Percentiles rank a stretch among this genome's conserved stretches.
These are phyloP conservation scores for Rhizodiscina lignyota DNA, from an alignment of 495 filamentous ascomycete species.

Conservation along the genomic window DNA sequence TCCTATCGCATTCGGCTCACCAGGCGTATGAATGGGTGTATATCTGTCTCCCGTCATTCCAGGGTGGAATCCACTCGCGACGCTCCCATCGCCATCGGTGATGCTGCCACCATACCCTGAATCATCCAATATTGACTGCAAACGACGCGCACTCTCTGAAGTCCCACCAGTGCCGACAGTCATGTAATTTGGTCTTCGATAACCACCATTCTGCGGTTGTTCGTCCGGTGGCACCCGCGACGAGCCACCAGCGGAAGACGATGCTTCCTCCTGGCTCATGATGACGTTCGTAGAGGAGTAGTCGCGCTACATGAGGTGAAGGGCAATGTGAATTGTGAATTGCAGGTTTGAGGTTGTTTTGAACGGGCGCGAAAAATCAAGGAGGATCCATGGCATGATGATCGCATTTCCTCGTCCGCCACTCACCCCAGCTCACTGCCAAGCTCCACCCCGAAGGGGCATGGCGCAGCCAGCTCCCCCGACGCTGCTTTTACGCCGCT, in stretches of 20 bases:
- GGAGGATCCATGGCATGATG: too few relatives aligned
- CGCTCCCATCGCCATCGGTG: conserved; percentile 28
- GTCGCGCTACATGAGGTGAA: too few relatives aligned
- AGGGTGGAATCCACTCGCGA: conserved; percentile 39
- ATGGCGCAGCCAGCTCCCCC: too few relatives aligned
- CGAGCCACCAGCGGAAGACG: conserved; percentile 18
- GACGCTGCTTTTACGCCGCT: too few relatives aligned
- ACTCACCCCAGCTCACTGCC: too few relatives aligned
- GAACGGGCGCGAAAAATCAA: too few relatives aligned
- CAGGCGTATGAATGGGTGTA: conserved; percentile 40
- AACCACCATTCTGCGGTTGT: conserved; percentile 4
- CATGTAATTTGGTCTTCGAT: conserved; percentile 47
- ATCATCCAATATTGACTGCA: conserved; percentile 64
- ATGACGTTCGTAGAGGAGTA: too few relatives aligned
- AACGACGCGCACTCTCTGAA: conserved; percentile 51
- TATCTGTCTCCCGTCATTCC: conserved; percentile 50
- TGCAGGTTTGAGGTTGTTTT: too few relatives aligned
- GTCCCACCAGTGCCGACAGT: conserved; percentile 73
- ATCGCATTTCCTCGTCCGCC: too few relatives aligned
- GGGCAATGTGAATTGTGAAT: too few relatives aligned
- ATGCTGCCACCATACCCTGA: conserved; percentile 83
- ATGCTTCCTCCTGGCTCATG: conserved; percentile 1
- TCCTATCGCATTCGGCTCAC: conserved; percentile 16
- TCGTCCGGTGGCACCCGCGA: conserved; percentile 7
- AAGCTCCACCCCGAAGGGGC: too few relatives aligned